phyloP scores from a whole-genome alignment of 169 alveolate species.

The Plasmodium knowlesi region DNA sequence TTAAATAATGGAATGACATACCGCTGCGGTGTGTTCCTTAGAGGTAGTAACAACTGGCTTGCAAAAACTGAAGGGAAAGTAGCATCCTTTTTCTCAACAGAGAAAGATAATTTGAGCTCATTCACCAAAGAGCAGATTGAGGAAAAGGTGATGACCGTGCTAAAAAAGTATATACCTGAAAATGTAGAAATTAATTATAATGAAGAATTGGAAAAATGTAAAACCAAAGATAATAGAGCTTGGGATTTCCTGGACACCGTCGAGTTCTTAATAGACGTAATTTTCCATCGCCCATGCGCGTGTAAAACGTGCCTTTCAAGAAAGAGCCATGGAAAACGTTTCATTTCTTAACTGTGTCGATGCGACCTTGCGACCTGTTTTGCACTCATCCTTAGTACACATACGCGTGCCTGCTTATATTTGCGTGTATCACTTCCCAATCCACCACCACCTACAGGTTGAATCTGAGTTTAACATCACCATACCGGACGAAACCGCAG shows the following conservation, averaged over 20 bases:
- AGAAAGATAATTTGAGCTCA: slow-evolving; percentile 21
- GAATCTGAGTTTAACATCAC: slow-evolving; percentile 75
- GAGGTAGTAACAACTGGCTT: not conserved
- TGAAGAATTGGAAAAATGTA: slow-evolving; percentile 69
- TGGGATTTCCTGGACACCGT: slow-evolving; percentile 75
- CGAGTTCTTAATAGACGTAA: slow-evolving; percentile 74
- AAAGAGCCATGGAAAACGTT: not conserved
- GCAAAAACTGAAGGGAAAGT: slow-evolving; percentile 1
- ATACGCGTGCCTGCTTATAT: not conserved
- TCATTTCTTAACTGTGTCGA: not conserved
- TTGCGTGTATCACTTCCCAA: not conserved
- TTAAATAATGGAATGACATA: slow-evolving; percentile 38
- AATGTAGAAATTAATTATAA: slow-evolving; percentile 59
- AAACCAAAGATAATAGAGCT: slow-evolving; percentile 71
- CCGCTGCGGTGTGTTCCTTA: not conserved
- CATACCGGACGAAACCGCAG: slow-evolving; percentile 75
- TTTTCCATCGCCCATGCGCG: not conserved
- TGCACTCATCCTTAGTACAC: not conserved
- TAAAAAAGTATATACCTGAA: slow-evolving; percentile 48
- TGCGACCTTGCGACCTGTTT: not conserved
- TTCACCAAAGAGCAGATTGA: slow-evolving; percentile 57
- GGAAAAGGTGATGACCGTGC: slow-evolving; percentile 63
- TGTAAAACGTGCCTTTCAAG: not conserved
- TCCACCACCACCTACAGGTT: slow-evolving; percentile 12
- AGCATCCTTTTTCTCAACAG: slow-evolving; percentile 28